Base-by-base conservation (phyloP, 2,329 filamentous ascomycete genomes). In the Onygenales sp. region DNA sequence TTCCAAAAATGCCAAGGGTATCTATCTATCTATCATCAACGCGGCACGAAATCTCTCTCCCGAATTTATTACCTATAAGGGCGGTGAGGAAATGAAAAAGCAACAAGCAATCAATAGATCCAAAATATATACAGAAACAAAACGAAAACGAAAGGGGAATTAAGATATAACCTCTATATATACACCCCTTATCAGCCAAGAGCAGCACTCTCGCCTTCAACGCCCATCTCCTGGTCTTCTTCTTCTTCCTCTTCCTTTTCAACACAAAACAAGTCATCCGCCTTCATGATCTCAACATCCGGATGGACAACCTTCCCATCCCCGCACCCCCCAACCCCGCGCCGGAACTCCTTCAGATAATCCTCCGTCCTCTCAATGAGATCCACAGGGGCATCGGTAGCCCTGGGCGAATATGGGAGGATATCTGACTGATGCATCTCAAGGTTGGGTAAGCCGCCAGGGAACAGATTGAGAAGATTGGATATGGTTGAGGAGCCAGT, bases 181-280 rank as follows among this genome's bases (percentile, higher is more conserved):
- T 27, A 27, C 21, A 27, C 21, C 21, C 21, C 3, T 1, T 27
- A 27, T 27, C 21, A 27, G 3, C 21, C 21, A 27, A 27, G 21
- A 27, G 21, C 21, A 27, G n/a, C 11, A 45, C 21, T 46, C 4
- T 33, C 31, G 33, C 21, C 31, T 11, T 34, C 43, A 6, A 14
- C 31, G 27, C 43, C 6, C 10, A 14, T 21, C 13, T 45, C 13
- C 17, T 34, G 13, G 13, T 27, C 31, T 14, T 14, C 40, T 43
- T 10, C 13, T 7, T 42, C 8, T 52, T 56, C 47, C 51, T 46
- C 42, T 52, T 71, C 69, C 31, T 68, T 65, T 17, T 17, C 17
- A 49, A 74, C 70, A 62, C 87, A 91, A 65, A 91, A 91, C 48
- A 90, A 67, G 63, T 88, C 84, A 33, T 72, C 69, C 1, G 80